These are phyloP conservation scores for Cyclotella cryptica DNA, from an alignment of 108 stramenopile genomes.

Conservation along the genomic window DNA sequence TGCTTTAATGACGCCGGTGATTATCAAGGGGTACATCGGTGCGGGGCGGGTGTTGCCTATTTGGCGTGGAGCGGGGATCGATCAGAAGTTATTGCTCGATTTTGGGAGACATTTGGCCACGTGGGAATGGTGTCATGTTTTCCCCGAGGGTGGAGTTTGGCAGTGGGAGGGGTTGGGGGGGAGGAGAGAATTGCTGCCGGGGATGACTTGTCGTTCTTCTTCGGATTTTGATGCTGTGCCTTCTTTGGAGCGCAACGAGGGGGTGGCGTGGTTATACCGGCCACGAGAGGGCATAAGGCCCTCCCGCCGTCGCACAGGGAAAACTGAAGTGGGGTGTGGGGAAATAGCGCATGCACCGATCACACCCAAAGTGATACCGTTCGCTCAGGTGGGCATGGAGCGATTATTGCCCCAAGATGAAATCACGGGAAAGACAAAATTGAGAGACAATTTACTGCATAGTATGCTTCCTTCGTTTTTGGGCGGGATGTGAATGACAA, in stretches of 20 bases:
- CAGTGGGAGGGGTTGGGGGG: slow-evolving; percentile 64
- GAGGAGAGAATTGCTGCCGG: slow-evolving; percentile 28
- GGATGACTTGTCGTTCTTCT: slow-evolving; percentile 12
- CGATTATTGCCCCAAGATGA: slow-evolving; percentile 64
- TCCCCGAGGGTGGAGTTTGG: slow-evolving; percentile 78
- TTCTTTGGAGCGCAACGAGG: background rate
- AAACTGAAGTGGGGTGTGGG: slow-evolving; percentile 84
- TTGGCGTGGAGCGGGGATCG: slow-evolving; percentile 59
- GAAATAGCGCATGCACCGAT: slow-evolving; percentile 78
- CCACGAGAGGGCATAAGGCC: slow-evolving; percentile 27
- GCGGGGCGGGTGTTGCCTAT: slow-evolving; percentile 76
- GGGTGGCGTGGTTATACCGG: slow-evolving; percentile 28
- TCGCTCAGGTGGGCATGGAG: slow-evolving; percentile 76
- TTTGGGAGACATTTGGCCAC: slow-evolving; percentile 58
- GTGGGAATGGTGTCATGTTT: slow-evolving; percentile 79
- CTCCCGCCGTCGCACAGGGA: slow-evolving; percentile 37
- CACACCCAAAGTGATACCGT: slow-evolving; percentile 67
- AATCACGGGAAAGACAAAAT: slow-evolving; percentile 40
- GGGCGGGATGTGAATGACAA: slow-evolving; percentile 26
- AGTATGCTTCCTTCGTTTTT: slow-evolving; percentile 17
- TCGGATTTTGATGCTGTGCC: slow-evolving; percentile 23
- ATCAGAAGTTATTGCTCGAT: slow-evolving; percentile 62
- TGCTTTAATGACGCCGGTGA: slow-evolving; percentile 66
- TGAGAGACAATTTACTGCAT: slow-evolving; percentile 18
- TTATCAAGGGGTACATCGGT: slow-evolving; percentile 64